A percentile compares a stretch with the other conserved stretches of the same genome.
Conservation (phyloP, 306 rosid genomes). For the Elaeagnus macrophylla region DNA sequence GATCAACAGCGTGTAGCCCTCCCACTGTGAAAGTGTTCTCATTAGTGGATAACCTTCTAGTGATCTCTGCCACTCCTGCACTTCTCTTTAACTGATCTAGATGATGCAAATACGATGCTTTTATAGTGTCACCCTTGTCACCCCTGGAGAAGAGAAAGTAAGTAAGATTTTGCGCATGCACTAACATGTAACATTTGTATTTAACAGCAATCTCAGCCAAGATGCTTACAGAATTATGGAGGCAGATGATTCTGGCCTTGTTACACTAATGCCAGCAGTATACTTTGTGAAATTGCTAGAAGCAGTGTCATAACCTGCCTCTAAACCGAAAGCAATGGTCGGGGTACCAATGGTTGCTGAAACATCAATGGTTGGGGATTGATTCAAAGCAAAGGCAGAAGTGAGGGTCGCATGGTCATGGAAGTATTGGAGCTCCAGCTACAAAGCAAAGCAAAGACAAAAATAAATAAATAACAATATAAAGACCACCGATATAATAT, state of each 20-base stretch:
- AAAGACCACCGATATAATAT: slow-evolving; percentile 4
- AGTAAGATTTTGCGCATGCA: background rate
- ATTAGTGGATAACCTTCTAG: slow-evolving; percentile 69
- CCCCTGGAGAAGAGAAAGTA: slow-evolving; percentile 34
- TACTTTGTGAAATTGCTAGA: slow-evolving; percentile 68
- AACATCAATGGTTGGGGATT: slow-evolving; percentile 62
- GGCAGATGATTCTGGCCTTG: slow-evolving; percentile 53
- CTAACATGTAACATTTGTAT: slow-evolving; percentile 5
- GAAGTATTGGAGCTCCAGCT: slow-evolving; percentile 92
- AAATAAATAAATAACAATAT: background rate
- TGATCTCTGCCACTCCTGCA: slow-evolving; percentile 70
- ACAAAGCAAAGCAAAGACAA: slow-evolving; percentile 17
- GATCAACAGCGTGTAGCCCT: slow-evolving; percentile 69
- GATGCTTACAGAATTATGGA: slow-evolving; percentile 69
- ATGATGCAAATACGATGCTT: slow-evolving; percentile 68
- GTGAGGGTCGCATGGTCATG: slow-evolving; percentile 82
- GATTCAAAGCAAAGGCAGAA: slow-evolving; percentile 48
- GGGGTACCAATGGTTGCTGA: slow-evolving; percentile 81
- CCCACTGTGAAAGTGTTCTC: slow-evolving; percentile 88
- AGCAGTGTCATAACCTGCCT: slow-evolving; percentile 79
- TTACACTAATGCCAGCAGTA: slow-evolving; percentile 60
- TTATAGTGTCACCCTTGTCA: slow-evolving; percentile 85
- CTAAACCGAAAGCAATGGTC: slow-evolving; percentile 64
- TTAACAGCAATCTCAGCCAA: slow-evolving; percentile 1
- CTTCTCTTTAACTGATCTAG: slow-evolving; percentile 63